Evolutionary conservation across 495 filamentous ascomycete species (phyloP).

Genomic region (Annulohypoxylon moriforme): DNA sequence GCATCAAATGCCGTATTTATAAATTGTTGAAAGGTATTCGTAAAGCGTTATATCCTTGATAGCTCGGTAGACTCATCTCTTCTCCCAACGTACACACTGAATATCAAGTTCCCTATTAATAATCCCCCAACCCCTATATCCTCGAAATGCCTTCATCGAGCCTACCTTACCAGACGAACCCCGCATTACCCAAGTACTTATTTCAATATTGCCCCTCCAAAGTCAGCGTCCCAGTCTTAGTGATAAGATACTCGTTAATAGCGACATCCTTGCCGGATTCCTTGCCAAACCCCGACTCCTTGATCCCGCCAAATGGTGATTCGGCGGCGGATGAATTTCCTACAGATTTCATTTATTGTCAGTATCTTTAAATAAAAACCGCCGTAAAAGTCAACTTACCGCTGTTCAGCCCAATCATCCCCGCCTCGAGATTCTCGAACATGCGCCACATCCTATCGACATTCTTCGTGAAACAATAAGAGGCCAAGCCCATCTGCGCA

Average conservation of each 20-base stretch:
- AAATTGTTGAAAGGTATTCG: neutral
- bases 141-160: neutral
- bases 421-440: conserved; percentile 78
- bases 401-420: conserved; percentile 79
- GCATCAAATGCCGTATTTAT: neutral
- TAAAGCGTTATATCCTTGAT: neutral
- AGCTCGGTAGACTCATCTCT: neutral
- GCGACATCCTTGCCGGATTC: conserved; percentile 79
- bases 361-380: too few relatives aligned
- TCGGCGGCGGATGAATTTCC: conserved; percentile 76
- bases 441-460: conserved; percentile 77
- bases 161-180: neutral
- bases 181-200: neutral
- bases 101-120: neutral
- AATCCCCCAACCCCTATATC: neutral
- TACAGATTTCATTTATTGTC: conserved; percentile 27
- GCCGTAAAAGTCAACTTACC: conserved; percentile 52
- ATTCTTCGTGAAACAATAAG: conserved; percentile 80
- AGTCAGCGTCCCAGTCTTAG: conserved; percentile 76
- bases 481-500: conserved; percentile 70
- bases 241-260: conserved; percentile 75
- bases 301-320: conserved; percentile 79
- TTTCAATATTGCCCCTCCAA: conserved; percentile 67
- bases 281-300: conserved; percentile 81
- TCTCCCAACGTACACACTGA: neutral